Percentiles rank a stretch among this genome's conserved stretches.
These are phyloP conservation scores for Kwoniella bestiolae DNA, from an alignment of 768 basidiomycete species.

Conservation along the genomic window DNA sequence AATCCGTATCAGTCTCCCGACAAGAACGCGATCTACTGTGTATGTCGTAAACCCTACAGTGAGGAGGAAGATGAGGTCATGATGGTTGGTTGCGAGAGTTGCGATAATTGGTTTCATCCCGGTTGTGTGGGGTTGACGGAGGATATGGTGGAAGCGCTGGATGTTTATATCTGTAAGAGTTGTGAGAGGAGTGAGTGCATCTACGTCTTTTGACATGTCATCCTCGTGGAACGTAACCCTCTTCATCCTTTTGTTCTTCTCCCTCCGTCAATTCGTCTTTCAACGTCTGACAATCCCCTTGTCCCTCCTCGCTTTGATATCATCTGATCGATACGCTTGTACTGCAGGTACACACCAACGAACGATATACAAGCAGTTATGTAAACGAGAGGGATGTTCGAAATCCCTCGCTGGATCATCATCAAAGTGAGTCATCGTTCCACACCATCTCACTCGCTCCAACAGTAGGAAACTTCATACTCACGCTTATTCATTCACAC, in stretches of 20 bases:
- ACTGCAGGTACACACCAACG: conserved; percentile 29
- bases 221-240: neutral
- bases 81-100: conserved; percentile 54
- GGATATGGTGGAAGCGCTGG: conserved; percentile 43
- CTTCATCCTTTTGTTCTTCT: too few species aligned
- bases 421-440: conserved; percentile 38
- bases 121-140: conserved; percentile 43
- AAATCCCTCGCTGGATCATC: conserved; percentile 25
- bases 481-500: neutral
- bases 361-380: conserved; percentile 34
- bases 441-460: neutral
- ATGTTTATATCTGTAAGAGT: conserved; percentile 45
- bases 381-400: conserved; percentile 37
- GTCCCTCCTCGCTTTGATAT: too few species aligned
- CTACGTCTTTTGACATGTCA: neutral
- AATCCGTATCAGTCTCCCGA: conserved; percentile 10
- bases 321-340: neutral
- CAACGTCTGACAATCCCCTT: neutral
- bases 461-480: too few species aligned
- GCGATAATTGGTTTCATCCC: conserved; percentile 54
- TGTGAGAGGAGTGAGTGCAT: conserved; percentile 53
- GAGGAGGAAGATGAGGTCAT: conserved; percentile 47
- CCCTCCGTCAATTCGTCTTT: neutral
- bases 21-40: conserved; percentile 40
- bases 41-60: conserved; percentile 45